Conservation (phyloP, 2,329 filamentous ascomycete species). For the Aspergillus udagawae region DNA sequence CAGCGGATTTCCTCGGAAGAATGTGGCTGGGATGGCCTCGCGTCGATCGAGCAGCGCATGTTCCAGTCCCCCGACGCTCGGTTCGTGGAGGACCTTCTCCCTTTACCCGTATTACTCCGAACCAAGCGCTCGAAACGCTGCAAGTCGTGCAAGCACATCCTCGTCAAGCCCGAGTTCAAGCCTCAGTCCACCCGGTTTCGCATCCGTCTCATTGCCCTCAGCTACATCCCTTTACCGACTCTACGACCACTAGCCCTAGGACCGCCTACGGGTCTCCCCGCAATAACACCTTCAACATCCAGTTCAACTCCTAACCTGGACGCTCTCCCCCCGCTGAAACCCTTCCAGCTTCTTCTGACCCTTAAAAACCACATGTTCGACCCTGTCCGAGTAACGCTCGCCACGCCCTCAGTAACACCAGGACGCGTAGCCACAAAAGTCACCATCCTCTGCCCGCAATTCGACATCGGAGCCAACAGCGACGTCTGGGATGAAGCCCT, state of each 20-base stretch:
- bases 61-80: constrained; percentile 50
- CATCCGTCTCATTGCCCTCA: constrained; percentile 82
- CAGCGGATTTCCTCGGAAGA: constrained; percentile 51
- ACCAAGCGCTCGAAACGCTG: constrained; percentile 95
- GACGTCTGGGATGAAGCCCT: constrained; percentile 90
- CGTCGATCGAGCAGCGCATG: constrained; percentile 50
- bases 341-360: constrained; percentile 78
- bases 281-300: constrained; percentile 23
- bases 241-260: constrained; percentile 57
- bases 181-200: constrained; percentile 84
- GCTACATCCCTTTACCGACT: constrained; percentile 79
- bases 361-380: constrained; percentile 95
- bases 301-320: constrained; percentile 38
- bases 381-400: constrained; percentile 77
- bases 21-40: constrained; percentile 62
- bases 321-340: constrained; percentile 45
- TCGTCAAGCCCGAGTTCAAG: constrained; percentile 90
- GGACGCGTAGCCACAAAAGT: constrained; percentile 74
- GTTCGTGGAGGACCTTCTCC: constrained; percentile 72
- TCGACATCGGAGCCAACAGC: constrained; percentile 92
- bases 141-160: constrained; percentile 86
- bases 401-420: constrained; percentile 74
- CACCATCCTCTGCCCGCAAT: constrained; percentile 89
- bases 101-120: constrained; percentile 75
- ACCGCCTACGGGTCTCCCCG: constrained; percentile 16